Evolutionary conservation across 257 asterid genomes (phyloP), one percentile per base, ranked within the genome.

Genomic region (Craterostigma plantagineum): DNA sequence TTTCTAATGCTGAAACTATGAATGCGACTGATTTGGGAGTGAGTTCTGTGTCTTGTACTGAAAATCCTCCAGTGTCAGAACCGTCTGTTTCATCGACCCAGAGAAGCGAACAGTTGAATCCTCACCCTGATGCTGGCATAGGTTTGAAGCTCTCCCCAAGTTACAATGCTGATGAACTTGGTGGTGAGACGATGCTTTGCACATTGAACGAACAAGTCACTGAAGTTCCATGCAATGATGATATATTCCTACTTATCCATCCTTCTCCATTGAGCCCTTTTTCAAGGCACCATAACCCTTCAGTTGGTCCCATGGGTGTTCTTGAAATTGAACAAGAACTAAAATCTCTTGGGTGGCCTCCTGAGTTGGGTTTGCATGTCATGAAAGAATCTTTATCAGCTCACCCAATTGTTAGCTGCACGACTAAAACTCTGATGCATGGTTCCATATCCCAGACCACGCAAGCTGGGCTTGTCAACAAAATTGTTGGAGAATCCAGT

Each of bases 161-260:
- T 48, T 35, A 68, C 52, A 81, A 70, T 39, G 38, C 55, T 45
- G 60, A 48, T 55, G 78, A 63, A 50, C 70, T 51, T 53, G 43
- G 46, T 61, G 73, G 58, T 45, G 81, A 76, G 34, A 64, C 38
- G 46, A 65, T 70, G 46, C 38, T 45, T 52, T 83, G 99, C 60
- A 65, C 64, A 1, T 50, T 90, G 60, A 90, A 90, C 76, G 67
- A 91, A 0, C 92, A 79, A 68, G 95, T 79, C 68, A 54, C 94
- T 18, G 95, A 90, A 53, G 75, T 83, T 73, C 99, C 99, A 49
- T 79, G 99, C 70, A 90, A 90, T 45, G 99, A 90, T 64, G 99
- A 90, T 59, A 83, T 90, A 62, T 90, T 90, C 80, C 75, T 90
- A 67, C 98, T 90, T 54, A 90, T 82, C 61, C 98, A 82, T 63